These are phyloP conservation scores for Xylaria castorea DNA, from an alignment of 495 filamentous ascomycete genomes.

Conservation along the genomic window DNA sequence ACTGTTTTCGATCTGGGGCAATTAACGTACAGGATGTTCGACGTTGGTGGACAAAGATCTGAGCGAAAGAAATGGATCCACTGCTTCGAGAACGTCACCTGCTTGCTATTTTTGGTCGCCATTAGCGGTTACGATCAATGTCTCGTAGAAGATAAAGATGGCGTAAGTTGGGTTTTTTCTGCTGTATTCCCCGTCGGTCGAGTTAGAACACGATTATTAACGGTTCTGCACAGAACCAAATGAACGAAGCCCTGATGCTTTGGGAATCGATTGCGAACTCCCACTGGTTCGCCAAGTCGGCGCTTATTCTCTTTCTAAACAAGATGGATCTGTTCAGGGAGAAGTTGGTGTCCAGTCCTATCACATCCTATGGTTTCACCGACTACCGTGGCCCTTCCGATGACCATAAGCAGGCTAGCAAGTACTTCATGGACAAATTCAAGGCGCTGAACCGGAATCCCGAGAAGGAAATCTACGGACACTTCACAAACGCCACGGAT, in stretches of 20 bases:
- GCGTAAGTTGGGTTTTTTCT: constrained; percentile 65
- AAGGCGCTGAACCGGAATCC: constrained; percentile 83
- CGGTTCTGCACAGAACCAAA: constrained; percentile 83
- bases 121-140: constrained; percentile 98
- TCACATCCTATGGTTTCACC: constrained; percentile 86
- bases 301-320: constrained; percentile 97
- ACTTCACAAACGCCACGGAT: constrained; percentile 94
- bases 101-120: constrained; percentile 91
- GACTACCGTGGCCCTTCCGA: constrained; percentile 72
- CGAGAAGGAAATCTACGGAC: constrained; percentile 88
- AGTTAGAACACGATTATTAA: constrained; percentile 28
- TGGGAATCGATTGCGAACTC: constrained; percentile 98
- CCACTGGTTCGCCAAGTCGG: constrained; percentile 95
- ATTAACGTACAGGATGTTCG: constrained; percentile 98
- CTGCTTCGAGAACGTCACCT: constrained; percentile 97
- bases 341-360: constrained; percentile 80
- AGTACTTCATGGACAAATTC: constrained; percentile 87
- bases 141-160: constrained; percentile 95
- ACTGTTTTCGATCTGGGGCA: constrained; percentile 94
- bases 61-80: constrained; percentile 99
- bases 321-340: constrained; percentile 98
- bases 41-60: constrained; percentile 95
- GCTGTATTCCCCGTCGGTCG: not conserved
- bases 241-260: constrained; percentile 98
- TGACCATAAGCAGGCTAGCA: constrained; percentile 44